phyloP scores from a whole-genome alignment of 2,329 filamentous ascomycete species.

The Xylaria digitata region DNA sequence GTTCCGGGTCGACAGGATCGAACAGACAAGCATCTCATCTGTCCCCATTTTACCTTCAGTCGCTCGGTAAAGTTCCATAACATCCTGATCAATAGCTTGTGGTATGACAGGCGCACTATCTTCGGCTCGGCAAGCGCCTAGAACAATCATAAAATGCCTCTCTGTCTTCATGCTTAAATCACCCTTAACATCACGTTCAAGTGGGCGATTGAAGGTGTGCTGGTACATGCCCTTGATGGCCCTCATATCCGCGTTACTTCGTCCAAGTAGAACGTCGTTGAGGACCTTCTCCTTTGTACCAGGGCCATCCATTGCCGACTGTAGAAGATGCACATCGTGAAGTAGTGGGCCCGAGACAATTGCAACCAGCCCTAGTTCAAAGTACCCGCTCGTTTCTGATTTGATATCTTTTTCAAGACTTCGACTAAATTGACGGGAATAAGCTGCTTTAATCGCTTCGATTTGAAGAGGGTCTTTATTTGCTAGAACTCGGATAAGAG shows the following conservation, averaged over 20 bases:
- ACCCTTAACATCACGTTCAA: slow-evolving; percentile 78
- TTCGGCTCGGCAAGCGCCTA: slow-evolving; percentile 79
- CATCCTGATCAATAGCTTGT: slow-evolving; percentile 79
- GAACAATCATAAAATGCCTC: slow-evolving; percentile 83
- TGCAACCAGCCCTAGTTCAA: slow-evolving; percentile 79
- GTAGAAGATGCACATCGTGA: slow-evolving; percentile 77
- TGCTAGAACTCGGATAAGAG: slow-evolving; percentile 76
- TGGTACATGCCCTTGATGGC: slow-evolving; percentile 87
- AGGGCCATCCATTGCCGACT: slow-evolving; percentile 77
- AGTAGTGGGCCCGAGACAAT: slow-evolving; percentile 82
- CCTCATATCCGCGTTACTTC: slow-evolving; percentile 86
- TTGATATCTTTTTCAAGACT: slow-evolving; percentile 80
- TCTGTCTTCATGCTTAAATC: slow-evolving; percentile 91
- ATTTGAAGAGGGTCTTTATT: slow-evolving; percentile 83
- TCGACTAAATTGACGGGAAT: slow-evolving; percentile 71
- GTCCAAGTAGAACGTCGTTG: slow-evolving; percentile 84
- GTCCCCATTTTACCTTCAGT: slow-evolving; percentile 79
- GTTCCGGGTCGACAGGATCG: slow-evolving; percentile 79
- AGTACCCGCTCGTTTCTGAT: slow-evolving; percentile 79
- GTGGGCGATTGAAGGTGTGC: slow-evolving; percentile 70
- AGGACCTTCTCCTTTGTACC: slow-evolving; percentile 89
- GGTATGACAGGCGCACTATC: slow-evolving; percentile 80
- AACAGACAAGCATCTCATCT: slow-evolving; percentile 81
- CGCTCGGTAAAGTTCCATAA: slow-evolving; percentile 79
- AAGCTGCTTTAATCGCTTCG: slow-evolving; percentile 74